Evolutionary conservation across 352 stramenopile species (phyloP).

Genomic region (Globisporangium canariense): DNA sequence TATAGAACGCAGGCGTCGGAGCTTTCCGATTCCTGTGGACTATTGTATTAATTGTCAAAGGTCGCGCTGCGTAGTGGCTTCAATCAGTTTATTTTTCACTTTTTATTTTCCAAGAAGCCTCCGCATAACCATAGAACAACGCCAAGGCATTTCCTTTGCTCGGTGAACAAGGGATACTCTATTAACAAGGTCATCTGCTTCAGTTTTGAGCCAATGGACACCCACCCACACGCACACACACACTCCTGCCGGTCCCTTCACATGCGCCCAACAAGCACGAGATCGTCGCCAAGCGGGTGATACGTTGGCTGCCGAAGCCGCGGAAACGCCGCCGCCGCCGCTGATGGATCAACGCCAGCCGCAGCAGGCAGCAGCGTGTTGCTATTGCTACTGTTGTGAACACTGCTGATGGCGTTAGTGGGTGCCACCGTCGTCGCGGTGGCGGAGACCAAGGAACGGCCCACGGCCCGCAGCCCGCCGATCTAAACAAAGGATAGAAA

Average conservation of each 20-base stretch:
- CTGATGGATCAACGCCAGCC: conserved; percentile 1
- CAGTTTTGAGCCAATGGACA: too few relatives aligned
- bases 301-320: conserved; percentile 19
- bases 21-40: background rate
- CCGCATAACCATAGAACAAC: too few relatives aligned
- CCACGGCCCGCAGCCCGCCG: conserved; percentile 52
- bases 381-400: background rate
- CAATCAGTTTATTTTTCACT: too few relatives aligned
- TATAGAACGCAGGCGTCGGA: background rate
- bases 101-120: too few relatives aligned
- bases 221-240: too few relatives aligned
- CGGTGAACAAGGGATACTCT: too few relatives aligned
- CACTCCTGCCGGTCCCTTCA: background rate
- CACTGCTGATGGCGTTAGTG: background rate
- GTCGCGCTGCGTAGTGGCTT: too few relatives aligned
- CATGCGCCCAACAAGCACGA: conserved; percentile 17
- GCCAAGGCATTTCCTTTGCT: too few relatives aligned
- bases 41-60: background rate
- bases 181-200: too few relatives aligned
- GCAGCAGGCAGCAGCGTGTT: background rate
- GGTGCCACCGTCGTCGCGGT: conserved; percentile 6
- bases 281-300: conserved; percentile 18
- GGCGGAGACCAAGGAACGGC: conserved; percentile 17
- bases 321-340: conserved; percentile 9
- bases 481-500: conserved; percentile 32